Base-by-base conservation (phyloP, 2,329 filamentous ascomycete genomes). In the Exophiala spinifera region DNA sequence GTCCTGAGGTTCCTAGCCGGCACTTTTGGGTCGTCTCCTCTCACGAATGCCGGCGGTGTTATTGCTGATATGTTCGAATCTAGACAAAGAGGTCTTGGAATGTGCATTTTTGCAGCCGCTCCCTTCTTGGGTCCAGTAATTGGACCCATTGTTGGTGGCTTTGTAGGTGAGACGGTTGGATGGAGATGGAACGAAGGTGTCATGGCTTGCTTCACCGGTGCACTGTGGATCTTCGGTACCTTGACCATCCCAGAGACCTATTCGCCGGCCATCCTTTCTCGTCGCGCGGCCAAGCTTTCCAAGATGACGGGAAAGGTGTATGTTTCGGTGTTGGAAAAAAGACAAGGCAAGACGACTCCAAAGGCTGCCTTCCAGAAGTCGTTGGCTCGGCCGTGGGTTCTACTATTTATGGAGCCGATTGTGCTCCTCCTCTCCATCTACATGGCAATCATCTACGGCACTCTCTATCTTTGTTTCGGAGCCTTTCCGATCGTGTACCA, bases 181-280 rank as follows among this genome's bases (percentile, higher is more conserved):
- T 88, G 86, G 86, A 75, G 83, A 62, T 88, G 86, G 86, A 79
- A 88, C 21, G 74, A 81, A 65, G 83, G 82, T 1, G 69, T 87
- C 47, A 77, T 83, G 64, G 77, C 79, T 49, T 80, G 82, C 56
- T 84, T 87, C 66, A 84, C 81, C 1, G 82, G 81, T 11, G 68
- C 76, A 7, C 74, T 86, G 48, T 84, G 80, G 77, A 75, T 84
- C 44, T 48, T 77, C 45, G 77, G 75, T 52, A 65, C 72, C 0
- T 56, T 82, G 23, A 57, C 75, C 31, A 74, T 84, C 2, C 81
- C 80, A 1, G 82, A 85, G 68, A 85, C 82, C 0, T 85, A 84
- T 61, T 72, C 77, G 0, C 81, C 82, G 0, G 75, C 80, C 5
- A 11, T 61, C 7, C 75, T 83, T 2, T 75, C 76, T 23, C 68